Evolutionary conservation across 176 grass and related monocot species (phyloP), one percentile per base, ranked within the genome.

Genomic region (Microstegium vimineum): DNA sequence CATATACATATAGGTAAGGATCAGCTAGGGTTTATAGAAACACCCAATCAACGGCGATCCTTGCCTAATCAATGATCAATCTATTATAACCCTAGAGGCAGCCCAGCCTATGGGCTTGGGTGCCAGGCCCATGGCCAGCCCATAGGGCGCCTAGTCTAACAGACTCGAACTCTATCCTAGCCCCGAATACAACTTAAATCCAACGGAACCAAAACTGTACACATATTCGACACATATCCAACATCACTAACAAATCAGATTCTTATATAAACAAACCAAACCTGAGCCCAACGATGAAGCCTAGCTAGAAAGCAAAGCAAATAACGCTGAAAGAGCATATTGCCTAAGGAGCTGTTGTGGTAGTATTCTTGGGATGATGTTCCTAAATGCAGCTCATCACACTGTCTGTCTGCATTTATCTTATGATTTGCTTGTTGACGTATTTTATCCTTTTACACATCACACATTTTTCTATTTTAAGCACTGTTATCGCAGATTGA

Each of bases 401-500:
- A 63, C 12, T 62, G 25, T 23, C 25, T 68, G 18, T 74, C 32
- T 59, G 63, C 57, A 45, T 10, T 64, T 36, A 52, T 47, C 26
- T 41, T 84, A 66, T 51, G 32, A 40, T 54, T 71, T 51, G 16
- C 59, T 31, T 41, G 43, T 72, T 67, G 36, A 22, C 8, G 62
- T 66, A 80, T 73, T 38, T 73, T 73, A 64, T 67, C 37, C 28
- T 25, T 64, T 60, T 79, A 73, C 49, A 74, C 51, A 42, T 17
- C 13, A 62, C 40, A 74, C 41, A 54, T 17, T 17, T 60, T 77
- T 85, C 34, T 80, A 72, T 83, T 81, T 17, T 71, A 52, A 79
- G 33, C 66, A 59, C 8, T 66, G 31, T 22, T 74, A 26, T 32
- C 64, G 38, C 71, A 98, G 92, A 93, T 98, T 69, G 92, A 98